These are phyloP conservation scores for Shiraia sp. DNA, from an alignment of 2,329 filamentous ascomycete genomes.

Conservation along the genomic window DNA sequence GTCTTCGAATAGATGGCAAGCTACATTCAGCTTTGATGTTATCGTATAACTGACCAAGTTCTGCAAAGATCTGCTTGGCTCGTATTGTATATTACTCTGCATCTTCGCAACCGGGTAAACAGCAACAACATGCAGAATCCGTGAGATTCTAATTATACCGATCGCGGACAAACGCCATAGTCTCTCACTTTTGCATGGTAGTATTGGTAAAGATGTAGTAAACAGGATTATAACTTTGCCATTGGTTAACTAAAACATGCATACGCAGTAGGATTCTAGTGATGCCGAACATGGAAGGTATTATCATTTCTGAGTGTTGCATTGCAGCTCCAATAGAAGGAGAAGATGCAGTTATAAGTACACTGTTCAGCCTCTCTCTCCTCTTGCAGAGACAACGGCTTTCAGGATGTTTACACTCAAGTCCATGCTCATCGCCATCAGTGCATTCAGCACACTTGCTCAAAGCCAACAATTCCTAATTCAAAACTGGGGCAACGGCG, in stretches of 20 bases:
- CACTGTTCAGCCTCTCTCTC: not conserved
- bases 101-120: slow-evolving; percentile 5
- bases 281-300: not conserved
- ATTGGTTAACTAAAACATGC: slow-evolving; percentile 1
- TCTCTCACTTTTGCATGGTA: slow-evolving; percentile 6
- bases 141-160: slow-evolving; percentile 3
- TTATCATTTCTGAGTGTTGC: not conserved
- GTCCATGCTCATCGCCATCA: slow-evolving; percentile 43
- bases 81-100: slow-evolving; percentile 1
- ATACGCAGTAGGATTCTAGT: slow-evolving; percentile 1
- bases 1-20: no score
- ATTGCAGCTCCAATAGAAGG: not conserved
- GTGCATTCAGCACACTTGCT: slow-evolving; percentile 19
- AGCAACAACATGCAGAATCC: slow-evolving; percentile 5
- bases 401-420: slow-evolving; percentile 48
- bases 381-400: not conserved
- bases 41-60: no score
- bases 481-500: slow-evolving; percentile 8
- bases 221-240: not conserved
- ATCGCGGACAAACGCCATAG: not conserved
- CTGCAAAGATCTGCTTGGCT: slow-evolving; percentile 5
- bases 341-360: not conserved
- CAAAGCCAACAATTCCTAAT: slow-evolving; percentile 6
- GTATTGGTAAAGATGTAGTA: slow-evolving; percentile 1
- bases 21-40: no score